Evolutionary conservation across 129 eudicot genomes (phyloP).

Genomic region (Flaveria bidentis): DNA sequence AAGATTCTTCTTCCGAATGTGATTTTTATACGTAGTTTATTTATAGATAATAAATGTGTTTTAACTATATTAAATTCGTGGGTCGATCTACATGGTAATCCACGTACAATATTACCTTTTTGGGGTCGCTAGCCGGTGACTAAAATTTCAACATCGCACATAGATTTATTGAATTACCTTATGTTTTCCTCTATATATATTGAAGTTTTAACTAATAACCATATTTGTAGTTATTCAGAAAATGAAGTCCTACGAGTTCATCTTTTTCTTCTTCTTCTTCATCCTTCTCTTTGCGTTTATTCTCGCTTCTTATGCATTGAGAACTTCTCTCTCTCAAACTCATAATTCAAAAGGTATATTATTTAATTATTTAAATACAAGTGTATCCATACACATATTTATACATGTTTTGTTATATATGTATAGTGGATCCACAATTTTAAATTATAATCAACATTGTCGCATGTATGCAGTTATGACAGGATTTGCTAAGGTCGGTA

Average conservation of each 20-base stretch:
- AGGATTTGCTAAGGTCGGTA: not conserved
- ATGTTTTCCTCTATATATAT: not conserved
- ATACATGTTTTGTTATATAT: not conserved
- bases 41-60: too few species aligned
- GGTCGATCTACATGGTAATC: too few species aligned
- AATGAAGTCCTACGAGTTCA: not conserved
- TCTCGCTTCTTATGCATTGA: conserved; percentile 9
- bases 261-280: not conserved
- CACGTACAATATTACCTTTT: not conserved
- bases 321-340: conserved; percentile 11
- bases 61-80: too few species aligned
- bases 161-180: not conserved
- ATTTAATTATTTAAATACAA: not conserved
- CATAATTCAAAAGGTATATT: conserved; percentile 5
- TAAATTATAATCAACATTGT: not conserved
- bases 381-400: not conserved
- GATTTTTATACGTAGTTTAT: too few species aligned
- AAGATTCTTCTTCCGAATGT: too few species aligned
- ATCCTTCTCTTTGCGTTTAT: conserved; percentile 7
- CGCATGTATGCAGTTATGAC: conserved; percentile 2
- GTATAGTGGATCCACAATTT: not conserved
- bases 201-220: not conserved
- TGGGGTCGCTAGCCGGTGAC: not conserved
- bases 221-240: not conserved
- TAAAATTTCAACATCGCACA: not conserved